Conservation (phyloP, 495 filamentous ascomycete species). For the Podospora pseudocomata region DNA sequence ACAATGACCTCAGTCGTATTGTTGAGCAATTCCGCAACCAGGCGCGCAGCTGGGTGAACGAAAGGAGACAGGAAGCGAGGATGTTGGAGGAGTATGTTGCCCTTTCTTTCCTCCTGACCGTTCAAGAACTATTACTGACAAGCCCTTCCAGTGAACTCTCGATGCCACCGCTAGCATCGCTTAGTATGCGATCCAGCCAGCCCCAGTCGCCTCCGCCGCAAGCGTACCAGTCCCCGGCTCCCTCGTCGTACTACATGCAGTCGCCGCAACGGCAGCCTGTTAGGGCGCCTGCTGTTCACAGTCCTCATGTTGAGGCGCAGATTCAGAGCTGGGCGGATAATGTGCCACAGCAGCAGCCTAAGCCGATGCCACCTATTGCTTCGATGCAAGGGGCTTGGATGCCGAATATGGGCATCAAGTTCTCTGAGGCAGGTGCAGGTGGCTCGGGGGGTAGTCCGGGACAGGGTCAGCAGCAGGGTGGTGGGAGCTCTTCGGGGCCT, state of each 20-base stretch:
- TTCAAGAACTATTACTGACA: slow-evolving; percentile 12
- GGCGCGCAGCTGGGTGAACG: slow-evolving; percentile 70
- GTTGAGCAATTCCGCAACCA: slow-evolving; percentile 71
- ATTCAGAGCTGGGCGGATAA: slow-evolving; percentile 49
- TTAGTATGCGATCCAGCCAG: slow-evolving; percentile 34
- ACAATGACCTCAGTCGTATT: slow-evolving; percentile 89
- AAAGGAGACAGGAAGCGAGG: slow-evolving; percentile 74
- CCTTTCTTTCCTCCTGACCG: not conserved
- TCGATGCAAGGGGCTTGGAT: slow-evolving; percentile 62
- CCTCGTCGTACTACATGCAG: slow-evolving; percentile 28
- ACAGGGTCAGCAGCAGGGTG: slow-evolving; percentile 13
- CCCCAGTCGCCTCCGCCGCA: slow-evolving; percentile 17
- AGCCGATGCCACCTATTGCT: slow-evolving; percentile 43
- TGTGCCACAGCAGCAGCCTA: slow-evolving; percentile 52
- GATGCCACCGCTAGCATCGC: slow-evolving; percentile 47
- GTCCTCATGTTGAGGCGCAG: slow-evolving; percentile 41
- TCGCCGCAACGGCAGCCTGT: slow-evolving; percentile 32
- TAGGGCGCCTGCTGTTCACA: slow-evolving; percentile 29
- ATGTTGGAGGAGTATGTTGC: slow-evolving; percentile 65
- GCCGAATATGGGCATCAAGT: slow-evolving; percentile 76
- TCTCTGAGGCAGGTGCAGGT: slow-evolving; percentile 35
- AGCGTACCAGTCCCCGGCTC: slow-evolving; percentile 16
- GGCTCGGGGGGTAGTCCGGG: slow-evolving; percentile 6
- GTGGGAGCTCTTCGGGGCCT: slow-evolving; percentile 10
- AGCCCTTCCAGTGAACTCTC: slow-evolving; percentile 39